Base-by-base conservation (phyloP, 2,329 filamentous ascomycete species). In the Cladosporium colombiae region DNA sequence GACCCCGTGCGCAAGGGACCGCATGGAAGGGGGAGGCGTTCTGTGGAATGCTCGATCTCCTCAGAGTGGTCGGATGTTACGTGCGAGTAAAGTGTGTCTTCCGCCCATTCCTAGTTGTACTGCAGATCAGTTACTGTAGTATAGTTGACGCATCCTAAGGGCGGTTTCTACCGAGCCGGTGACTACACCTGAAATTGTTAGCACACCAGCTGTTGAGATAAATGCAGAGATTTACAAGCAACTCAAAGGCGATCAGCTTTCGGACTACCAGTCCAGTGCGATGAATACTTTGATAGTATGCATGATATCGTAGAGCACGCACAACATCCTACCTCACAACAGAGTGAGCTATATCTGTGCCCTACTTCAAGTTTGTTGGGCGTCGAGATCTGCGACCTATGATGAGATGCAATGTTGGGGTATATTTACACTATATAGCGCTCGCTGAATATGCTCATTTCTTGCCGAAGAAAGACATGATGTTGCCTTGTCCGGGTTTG, bases 391-490 rank as follows among this genome's bases (percentile, higher is more conserved):
- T 46, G 40, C 40, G 40, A 21, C 31, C 31, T 8, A 21, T 33
- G 27, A 18, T 55, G 29, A 33, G 31, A 55, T 55, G 52, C 52
- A 31, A 31, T 21, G 50, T 61, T 25, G 58, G 58, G 58, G 58
- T 61, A 61, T 61, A 61, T 61, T 27, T 49, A 61, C 44, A 31
- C n/a, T 37, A 50, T 46, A 59, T 59, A 27, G 56, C n/a, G 7
- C n/a, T 40, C 23, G 56, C 52, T 49, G 57, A 31, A 31, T 60
- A n/a, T 31, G 44, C 6, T 62, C 69, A 91, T 74, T 93, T 95
- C 82, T 96, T 97, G 50, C 85, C 85, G 78, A 97, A 97, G 79
- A 97, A 97, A 0, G 89, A 92, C 89, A 93, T 96, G 74, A 97
- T 96, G 75, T 84, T 96, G 3, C 93, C 92, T 74, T 92, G 89